Evolutionary conservation across 345 rosid species (phyloP), one percentile per base, ranked within the genome.

Genomic region (Eutrema japonicum): DNA sequence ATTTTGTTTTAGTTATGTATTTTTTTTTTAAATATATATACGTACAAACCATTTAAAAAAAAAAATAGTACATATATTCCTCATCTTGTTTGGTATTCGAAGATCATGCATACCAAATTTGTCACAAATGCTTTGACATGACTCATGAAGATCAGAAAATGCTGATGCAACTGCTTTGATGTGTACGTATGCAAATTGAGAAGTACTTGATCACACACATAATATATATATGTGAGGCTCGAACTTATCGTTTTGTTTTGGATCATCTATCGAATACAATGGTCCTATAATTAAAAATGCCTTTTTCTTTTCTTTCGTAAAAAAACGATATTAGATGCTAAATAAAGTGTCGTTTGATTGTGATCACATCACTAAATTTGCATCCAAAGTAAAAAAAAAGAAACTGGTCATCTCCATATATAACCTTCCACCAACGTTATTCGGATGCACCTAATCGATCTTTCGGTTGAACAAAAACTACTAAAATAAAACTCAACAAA

Each of bases 121-220:
- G 66, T 57, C 60, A 38, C 37, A 61, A 61, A 74, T 66, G 52
- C 51, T 58, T 58, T 50, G 47, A n/a, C 13, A 66, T 66, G 67
- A 66, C 61, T 37, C 67, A 36, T 48, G 41, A 57, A 2, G 58
- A 73, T 38, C 22, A 18, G 22, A 18, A 18, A 18, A 18, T 18
- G 77, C 66, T 74, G 60, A 48, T 74, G 50, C 51, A 66, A 57
- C 38, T 48, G 53, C 11, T 40, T 57, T 57, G 61, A 66, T 66
- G 78, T 57, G 10, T 66, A 58, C 54, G 66, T 66, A 49, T 49
- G 61, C 78, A 66, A 57, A 66, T 40, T 74, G 43, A 40, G 61
- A 66, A 57, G 67, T 66, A 57, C 52, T 38, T 74, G 72, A 56
- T 47, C 49, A 65, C 50, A 73, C 36, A 66, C 29, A 27, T 47